These are phyloP conservation scores for Pythium graminicola DNA, from an alignment of 352 stramenopile species.

Conservation along the genomic window DNA sequence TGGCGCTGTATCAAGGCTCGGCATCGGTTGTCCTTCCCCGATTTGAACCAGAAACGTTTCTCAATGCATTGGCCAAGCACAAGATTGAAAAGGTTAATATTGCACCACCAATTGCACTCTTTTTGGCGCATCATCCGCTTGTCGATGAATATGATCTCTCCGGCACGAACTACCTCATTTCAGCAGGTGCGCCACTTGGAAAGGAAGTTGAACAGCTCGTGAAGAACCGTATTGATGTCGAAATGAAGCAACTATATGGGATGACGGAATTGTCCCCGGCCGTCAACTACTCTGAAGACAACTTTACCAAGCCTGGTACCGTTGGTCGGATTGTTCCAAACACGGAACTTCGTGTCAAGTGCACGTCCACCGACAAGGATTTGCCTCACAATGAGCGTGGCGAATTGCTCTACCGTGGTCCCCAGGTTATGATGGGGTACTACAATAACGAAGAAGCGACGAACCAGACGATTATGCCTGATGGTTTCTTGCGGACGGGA, in stretches of 20 bases:
- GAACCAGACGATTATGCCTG: constrained; percentile 57
- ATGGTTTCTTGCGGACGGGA: constrained; percentile 85
- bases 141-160: constrained; percentile 91
- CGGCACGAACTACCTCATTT: constrained; percentile 63
- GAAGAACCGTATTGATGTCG: constrained; percentile 39
- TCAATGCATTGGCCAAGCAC: constrained; percentile 59
- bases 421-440: constrained; percentile 54
- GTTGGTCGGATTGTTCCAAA: constrained; percentile 35
- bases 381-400: constrained; percentile 31
- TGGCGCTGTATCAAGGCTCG: constrained; percentile 69
- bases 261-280: constrained; percentile 37
- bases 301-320: constrained; percentile 15
- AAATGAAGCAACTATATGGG: constrained; percentile 34
- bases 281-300: constrained; percentile 22
- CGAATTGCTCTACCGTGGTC: constrained; percentile 65
- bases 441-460: constrained; percentile 86
- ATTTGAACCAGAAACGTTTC: constrained; percentile 88
- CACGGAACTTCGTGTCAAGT: constrained; percentile 39
- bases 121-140: constrained; percentile 82
- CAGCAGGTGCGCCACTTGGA: constrained; percentile 66
- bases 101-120: constrained; percentile 81
- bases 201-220: constrained; percentile 52
- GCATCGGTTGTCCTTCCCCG: constrained; percentile 83
- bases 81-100: constrained; percentile 48
- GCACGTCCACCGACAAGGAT: constrained; percentile 27